phyloP scores from a whole-genome alignment of 1,284 basidiomycete species.

The Boletus holoroseus region DNA sequence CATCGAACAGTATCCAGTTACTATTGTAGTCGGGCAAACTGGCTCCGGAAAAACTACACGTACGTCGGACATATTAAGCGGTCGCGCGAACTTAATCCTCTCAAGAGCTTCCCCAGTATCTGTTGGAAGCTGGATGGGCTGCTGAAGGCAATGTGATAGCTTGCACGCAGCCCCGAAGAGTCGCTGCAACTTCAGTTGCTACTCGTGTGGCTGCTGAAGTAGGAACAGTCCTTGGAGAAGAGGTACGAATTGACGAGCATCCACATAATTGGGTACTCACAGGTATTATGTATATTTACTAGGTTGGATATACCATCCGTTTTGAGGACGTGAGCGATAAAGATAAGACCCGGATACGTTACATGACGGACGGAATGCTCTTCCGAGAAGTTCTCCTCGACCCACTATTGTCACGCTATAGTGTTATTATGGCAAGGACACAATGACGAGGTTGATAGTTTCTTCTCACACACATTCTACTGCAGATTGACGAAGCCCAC shows the following conservation, averaged over 20 bases:
- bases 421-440: constrained; percentile 85
- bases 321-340: constrained; percentile 91
- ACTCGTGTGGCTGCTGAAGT: constrained; percentile 86
- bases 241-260: constrained; percentile 47
- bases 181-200: constrained; percentile 94
- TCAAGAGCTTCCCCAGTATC: constrained; percentile 89
- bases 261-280: neutral
- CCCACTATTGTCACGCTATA: constrained; percentile 83
- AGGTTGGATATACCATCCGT: constrained; percentile 97
- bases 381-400: constrained; percentile 92
- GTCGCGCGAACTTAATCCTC: constrained; percentile 1
- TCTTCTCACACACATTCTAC: constrained; percentile 7
- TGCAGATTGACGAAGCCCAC: constrained; percentile 93
- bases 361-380: constrained; percentile 97
- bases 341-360: constrained; percentile 84
- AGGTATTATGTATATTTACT: neutral
- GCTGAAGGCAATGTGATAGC: constrained; percentile 72
- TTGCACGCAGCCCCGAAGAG: constrained; percentile 92
- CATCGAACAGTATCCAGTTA: constrained; percentile 77
- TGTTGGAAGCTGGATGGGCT: constrained; percentile 89
- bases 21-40: constrained; percentile 92
- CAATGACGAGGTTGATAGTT: constrained; percentile 11
- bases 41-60: constrained; percentile 98
- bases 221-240: constrained; percentile 83
- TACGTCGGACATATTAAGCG: constrained; percentile 39